These are phyloP conservation scores for Dryadomyces quercivorus DNA, from an alignment of 2,329 filamentous ascomycete genomes.

Conservation along the genomic window DNA sequence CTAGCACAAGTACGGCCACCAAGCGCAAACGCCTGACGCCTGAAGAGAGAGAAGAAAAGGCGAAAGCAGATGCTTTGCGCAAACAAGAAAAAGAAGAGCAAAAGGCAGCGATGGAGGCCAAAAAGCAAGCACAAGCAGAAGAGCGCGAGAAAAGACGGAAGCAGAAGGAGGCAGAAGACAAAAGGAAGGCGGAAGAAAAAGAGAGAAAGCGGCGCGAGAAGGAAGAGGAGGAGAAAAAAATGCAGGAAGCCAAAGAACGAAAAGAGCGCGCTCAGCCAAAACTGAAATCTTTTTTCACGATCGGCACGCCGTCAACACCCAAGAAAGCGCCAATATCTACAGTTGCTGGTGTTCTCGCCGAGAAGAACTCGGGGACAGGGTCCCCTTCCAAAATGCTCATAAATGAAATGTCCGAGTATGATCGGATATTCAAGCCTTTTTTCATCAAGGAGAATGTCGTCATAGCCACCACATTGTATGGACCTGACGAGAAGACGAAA, in stretches of 20 bases:
- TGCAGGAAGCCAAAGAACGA: constrained; percentile 32
- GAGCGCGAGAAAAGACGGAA: constrained; percentile 22
- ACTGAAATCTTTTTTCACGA: constrained; percentile 34
- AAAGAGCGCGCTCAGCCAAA: constrained; percentile 35
- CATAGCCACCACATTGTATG: constrained; percentile 49
- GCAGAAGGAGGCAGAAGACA: constrained; percentile 25
- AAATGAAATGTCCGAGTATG: constrained; percentile 39
- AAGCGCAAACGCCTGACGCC: constrained; percentile 36
- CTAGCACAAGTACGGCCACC: constrained; percentile 13
- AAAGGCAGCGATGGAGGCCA: constrained; percentile 25
- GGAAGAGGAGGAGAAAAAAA: constrained; percentile 35
- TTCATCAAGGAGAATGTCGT: constrained; percentile 61
- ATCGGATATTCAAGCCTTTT: constrained; percentile 68
- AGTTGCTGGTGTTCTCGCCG: too few species aligned
- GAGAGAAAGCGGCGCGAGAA: constrained; percentile 36
- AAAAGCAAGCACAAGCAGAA: constrained; percentile 18
- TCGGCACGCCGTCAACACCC: constrained; percentile 19
- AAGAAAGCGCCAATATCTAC: constrained; percentile 18
- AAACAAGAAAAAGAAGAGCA: constrained; percentile 23
- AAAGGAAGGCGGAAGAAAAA: constrained; percentile 23
- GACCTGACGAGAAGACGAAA: constrained; percentile 45
- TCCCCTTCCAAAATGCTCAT: constrained; percentile 18
- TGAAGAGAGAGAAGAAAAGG: constrained; percentile 25
- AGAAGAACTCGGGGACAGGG: constrained; percentile 7
- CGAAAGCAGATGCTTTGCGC: constrained; percentile 24